phyloP scores from a whole-genome alignment of 2,329 filamentous ascomycete species.

The Ophiostoma pallidulum region DNA sequence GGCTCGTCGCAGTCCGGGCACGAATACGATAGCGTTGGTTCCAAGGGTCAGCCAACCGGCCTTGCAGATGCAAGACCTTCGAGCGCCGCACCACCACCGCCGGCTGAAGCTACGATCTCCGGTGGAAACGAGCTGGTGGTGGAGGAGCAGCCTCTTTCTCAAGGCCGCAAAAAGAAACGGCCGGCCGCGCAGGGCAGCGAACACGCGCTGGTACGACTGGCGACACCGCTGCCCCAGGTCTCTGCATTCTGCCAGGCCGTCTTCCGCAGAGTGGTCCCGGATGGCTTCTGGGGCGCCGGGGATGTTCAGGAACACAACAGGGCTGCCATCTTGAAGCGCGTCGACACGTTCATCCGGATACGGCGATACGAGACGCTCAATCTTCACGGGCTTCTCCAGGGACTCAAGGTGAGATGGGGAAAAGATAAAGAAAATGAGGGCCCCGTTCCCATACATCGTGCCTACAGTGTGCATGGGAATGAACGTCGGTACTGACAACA shows the following conservation, averaged over 20 bases:
- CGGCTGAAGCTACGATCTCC: no score
- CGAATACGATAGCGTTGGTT: no score
- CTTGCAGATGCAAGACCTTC: neutral
- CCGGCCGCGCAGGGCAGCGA: no score
- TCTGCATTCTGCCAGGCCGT: conserved; percentile 81
- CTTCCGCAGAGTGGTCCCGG: conserved; percentile 62
- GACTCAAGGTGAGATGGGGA: conserved; percentile 56
- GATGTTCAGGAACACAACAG: conserved; percentile 50
- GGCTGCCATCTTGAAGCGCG: conserved; percentile 47
- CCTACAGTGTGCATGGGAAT: no score
- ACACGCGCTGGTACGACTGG: conserved; percentile 56
- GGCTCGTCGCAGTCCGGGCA: no score
- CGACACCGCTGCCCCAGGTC: conserved; percentile 58
- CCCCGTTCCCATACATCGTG: no score
- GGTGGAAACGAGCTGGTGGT: no score
- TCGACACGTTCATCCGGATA: conserved; percentile 70
- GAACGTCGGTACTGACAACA: neutral
- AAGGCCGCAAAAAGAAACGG: no score
- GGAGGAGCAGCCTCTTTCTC: no score
- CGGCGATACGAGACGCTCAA: conserved; percentile 73
- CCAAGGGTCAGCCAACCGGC: no score
- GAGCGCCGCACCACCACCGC: no score
- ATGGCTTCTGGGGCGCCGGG: conserved; percentile 61
- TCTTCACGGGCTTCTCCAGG: conserved; percentile 68
- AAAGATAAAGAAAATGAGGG: no score